Base-by-base conservation (phyloP, 192 early-diverging fungal species). In the Coemansia sp. region DNA sequence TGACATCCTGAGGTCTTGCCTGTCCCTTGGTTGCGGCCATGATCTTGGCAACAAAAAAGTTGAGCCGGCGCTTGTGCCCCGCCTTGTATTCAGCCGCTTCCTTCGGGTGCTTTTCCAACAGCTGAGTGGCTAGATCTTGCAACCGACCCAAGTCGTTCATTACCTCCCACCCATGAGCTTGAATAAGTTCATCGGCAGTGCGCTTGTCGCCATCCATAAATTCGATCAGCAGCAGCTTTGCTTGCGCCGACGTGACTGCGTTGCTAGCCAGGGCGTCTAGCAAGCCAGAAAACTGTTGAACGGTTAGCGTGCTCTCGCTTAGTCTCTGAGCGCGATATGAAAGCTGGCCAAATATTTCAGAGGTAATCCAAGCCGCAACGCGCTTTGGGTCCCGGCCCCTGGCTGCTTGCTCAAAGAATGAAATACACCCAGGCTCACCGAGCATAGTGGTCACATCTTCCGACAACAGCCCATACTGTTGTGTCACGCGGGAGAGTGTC, bases 31-130 rank as follows among this genome's bases (percentile, higher is more conserved):
- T 94, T 51, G 83, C 75, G 40, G 86, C 8, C 51, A 97, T 93
- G 7, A 91, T 84, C 75, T 93, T 87, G 7, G 94, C 93, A 22
- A 95, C 85, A 69, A 97, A 91, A 83, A 93, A 94, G 32, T 89
- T 88, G 5, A 91, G 74, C 36, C 92, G 59, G 4, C 90, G 87
- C 17, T 77, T 51, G 41, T 92, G 91, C 0, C 92, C 94, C 13
- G 75, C 80, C 68, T 84, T 70, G 42, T 92, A 85, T 10, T 79
- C 82, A 13, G 82, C 67, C 0, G 90, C 89, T 80, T 94, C 72
- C 15, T 75, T 73, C 20, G 72, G 79, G 67, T 81, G 71, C 27
- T 38, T 51, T 2, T 64, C 65, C 3, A 85, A 45, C 10, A 85
- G 39, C 20, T 53, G 20, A 17, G 34, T 27, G 17, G 61, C 71